Evolutionary conservation across 164 flowering plant genomes (phyloP).

Genomic region (Cinnamomum chago): DNA sequence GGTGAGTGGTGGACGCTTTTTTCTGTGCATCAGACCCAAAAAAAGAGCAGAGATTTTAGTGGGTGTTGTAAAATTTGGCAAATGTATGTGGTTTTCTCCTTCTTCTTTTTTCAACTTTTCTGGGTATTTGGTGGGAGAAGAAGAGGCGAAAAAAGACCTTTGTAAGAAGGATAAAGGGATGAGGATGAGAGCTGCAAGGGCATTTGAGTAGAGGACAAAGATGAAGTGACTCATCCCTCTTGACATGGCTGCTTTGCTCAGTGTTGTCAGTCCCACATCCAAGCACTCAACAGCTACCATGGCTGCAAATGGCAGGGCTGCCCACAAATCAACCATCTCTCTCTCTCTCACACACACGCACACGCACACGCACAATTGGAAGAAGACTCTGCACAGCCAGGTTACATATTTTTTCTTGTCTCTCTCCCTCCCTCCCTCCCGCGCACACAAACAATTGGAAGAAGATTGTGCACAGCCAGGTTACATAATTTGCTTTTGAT

Average conservation of each 20-base stretch:
- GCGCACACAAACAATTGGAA: background rate
- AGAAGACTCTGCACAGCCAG: too few relatives aligned
- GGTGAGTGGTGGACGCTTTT: slow-evolving; percentile 23
- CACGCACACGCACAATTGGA: too few relatives aligned
- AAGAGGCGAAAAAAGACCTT: background rate
- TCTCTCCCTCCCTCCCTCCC: too few relatives aligned
- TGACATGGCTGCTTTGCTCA: slow-evolving; percentile 34
- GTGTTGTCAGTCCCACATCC: slow-evolving; percentile 22
- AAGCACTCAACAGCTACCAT: slow-evolving; percentile 31
- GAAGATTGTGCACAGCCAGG: too few relatives aligned
- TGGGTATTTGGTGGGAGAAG: background rate
- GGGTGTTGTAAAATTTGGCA: background rate
- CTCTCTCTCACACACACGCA: slow-evolving; percentile 8
- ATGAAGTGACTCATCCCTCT: slow-evolving; percentile 36
- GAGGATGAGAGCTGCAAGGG: slow-evolving; percentile 33
- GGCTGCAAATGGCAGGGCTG: slow-evolving; percentile 25
- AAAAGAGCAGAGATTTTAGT: background rate
- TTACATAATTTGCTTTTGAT: too few relatives aligned
- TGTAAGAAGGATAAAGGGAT: slow-evolving; percentile 22
- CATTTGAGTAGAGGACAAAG: slow-evolving; percentile 32
- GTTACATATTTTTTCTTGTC: too few relatives aligned
- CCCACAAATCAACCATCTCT: slow-evolving; percentile 3
- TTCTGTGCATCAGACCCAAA: slow-evolving; percentile 16
- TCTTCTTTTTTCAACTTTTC: background rate
- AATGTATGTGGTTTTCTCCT: too few relatives aligned